phyloP scores from a whole-genome alignment of 345 rosid species.

The Hibiscus mutabilis region DNA sequence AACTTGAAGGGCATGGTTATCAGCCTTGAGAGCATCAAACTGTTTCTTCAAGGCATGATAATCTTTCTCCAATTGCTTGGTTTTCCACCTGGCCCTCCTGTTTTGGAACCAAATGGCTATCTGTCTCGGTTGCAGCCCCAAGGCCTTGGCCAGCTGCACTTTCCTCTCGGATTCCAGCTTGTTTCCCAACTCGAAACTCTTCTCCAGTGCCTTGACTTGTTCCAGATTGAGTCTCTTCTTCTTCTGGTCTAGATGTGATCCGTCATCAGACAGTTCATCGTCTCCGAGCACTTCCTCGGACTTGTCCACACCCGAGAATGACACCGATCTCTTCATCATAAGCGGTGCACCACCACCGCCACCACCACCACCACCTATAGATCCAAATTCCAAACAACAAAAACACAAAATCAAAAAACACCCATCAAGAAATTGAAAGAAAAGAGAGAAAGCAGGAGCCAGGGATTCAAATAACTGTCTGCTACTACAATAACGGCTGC shows the following conservation, averaged over 20 bases:
- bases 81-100: constrained; percentile 76
- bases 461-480: no score
- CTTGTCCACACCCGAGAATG: constrained; percentile 55
- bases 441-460: no score
- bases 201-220: constrained; percentile 72
- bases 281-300: constrained; percentile 52
- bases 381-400: constrained; percentile 3
- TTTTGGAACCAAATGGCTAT: constrained; percentile 77
- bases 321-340: constrained; percentile 80
- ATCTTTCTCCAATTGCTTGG: constrained; percentile 68
- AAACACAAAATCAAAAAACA: neutral
- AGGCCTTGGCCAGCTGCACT: constrained; percentile 59
- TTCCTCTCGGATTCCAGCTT: constrained; percentile 79
- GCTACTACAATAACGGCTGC: no score
- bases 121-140: constrained; percentile 66
- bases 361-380: neutral
- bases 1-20: constrained; percentile 57
- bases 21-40: constrained; percentile 54
- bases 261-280: constrained; percentile 77
- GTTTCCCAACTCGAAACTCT: constrained; percentile 68
- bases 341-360: constrained; percentile 38
- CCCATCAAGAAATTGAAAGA: neutral
- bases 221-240: constrained; percentile 69
- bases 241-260: constrained; percentile 70
- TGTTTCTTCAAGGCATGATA: constrained; percentile 61